phyloP scores from a whole-genome alignment of 352 stramenopile genomes.

The Phytopythium boreale region DNA sequence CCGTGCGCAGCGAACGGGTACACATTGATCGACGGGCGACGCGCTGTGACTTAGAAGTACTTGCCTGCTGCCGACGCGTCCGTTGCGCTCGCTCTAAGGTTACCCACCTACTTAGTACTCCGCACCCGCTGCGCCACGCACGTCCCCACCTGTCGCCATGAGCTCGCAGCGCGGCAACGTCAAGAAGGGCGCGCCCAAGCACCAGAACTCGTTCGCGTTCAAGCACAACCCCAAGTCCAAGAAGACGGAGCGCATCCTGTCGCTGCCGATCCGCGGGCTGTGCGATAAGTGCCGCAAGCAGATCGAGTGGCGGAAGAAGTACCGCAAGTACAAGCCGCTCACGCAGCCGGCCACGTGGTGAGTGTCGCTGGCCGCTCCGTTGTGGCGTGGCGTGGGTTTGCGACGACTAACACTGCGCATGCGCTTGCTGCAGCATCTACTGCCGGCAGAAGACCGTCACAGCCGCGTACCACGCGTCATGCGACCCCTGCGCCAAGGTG shows the following conservation, averaged over 20 bases:
- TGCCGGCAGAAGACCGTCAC: conserved; percentile 91
- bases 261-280: conserved; percentile 89
- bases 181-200: conserved; percentile 88
- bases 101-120: neutral
- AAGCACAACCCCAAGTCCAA: conserved; percentile 98
- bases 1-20: neutral
- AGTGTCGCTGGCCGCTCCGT: too few relatives aligned
- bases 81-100: neutral
- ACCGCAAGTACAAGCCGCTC: conserved; percentile 98
- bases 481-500: conserved; percentile 86
- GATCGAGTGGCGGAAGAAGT: conserved; percentile 99
- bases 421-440: conserved; percentile 64
- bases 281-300: conserved; percentile 94
- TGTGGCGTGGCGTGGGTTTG: too few relatives aligned
- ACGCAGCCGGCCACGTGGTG: conserved; percentile 92
- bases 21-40: neutral
- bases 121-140: too few relatives aligned
- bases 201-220: conserved; percentile 98
- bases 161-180: conserved; percentile 83
- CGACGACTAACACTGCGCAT: neutral
- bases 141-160: conserved; percentile 37
- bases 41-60: too few relatives aligned
- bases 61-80: too few relatives aligned
- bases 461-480: conserved; percentile 94
- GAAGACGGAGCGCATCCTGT: conserved; percentile 94